Evolutionary conservation across 768 basidiomycete genomes (phyloP), one percentile per base, ranked within the genome.

Genomic region (Suillus clintonianus): DNA sequence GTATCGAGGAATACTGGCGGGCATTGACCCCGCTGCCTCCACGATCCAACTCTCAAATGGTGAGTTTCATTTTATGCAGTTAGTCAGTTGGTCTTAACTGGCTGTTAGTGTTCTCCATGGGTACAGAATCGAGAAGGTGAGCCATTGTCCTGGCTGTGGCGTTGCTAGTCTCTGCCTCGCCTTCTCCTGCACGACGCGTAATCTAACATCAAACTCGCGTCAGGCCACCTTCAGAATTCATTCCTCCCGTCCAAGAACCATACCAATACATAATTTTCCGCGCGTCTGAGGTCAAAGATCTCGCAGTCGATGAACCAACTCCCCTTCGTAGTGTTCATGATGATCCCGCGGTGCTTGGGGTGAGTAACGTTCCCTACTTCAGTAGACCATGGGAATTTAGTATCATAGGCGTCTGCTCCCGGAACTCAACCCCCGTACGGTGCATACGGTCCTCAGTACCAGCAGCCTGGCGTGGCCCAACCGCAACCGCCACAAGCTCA

Each of bases 181-280:
- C 24, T 55, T 64, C 11, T 56, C 37, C 42, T 53, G 19, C 45
- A 53, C 10, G 43, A 41, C 32, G 39, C 62, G 51, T 56, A 64
- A 57, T 19, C 76, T 80, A 61, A 79, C 74, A 60, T 66, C 68
- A 60, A 62, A 59, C 45, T 37, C 24, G 24, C 27, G 56, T 45
- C 70, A 91, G 90, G 67, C 89, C 90, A 11, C 85, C 87, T 45
- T 76, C 83, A 39, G 89, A 94, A 74, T 95, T 87, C 76, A 92
- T 94, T 62, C 90, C 93, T 5, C 91, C 93, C 0, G 89, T 89
- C 50, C 86, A 88, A 72, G 90, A 90, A 64, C 91, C 92, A 0
- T 95, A 94, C 74, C 85, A 90, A 67, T 94, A 92, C 76, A 94
- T 95, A 77, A 91, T 95, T 67, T 95, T 95, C 78, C 91, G 91